A percentile compares a stretch with the other conserved stretches of the same genome.
phyloP scores from a whole-genome alignment of 2,329 filamentous ascomycete species.

The Penicillium thymicola region DNA sequence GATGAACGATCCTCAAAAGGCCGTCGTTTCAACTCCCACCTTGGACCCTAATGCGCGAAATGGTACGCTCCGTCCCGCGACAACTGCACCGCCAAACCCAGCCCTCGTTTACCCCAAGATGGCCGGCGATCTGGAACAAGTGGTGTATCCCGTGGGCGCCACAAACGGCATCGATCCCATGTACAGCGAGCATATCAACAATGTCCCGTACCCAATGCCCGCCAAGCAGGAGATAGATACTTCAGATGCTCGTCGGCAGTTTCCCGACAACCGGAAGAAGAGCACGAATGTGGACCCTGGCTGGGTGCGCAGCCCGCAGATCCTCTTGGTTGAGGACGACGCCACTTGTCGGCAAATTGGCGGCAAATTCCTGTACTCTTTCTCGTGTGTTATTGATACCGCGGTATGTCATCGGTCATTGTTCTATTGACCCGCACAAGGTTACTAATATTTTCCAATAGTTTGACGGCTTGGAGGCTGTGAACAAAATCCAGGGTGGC shows the following conservation, averaged over 20 bases:
- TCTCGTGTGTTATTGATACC: conserved; percentile 61
- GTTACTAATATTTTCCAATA: conserved; percentile 36
- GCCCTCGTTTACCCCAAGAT: conserved; percentile 51
- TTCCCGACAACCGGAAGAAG: conserved; percentile 57
- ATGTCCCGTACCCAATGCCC: conserved; percentile 81
- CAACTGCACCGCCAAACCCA: conserved; percentile 47
- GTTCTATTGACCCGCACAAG: background rate
- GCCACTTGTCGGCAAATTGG: conserved; percentile 65
- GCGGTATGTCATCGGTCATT: conserved; percentile 49
- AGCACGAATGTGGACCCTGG: conserved; percentile 60
- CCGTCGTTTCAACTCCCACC: conserved; percentile 56
- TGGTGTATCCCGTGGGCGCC: conserved; percentile 88
- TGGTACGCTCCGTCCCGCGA: conserved; percentile 42
- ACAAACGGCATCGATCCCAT: conserved; percentile 93
- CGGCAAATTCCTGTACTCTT: conserved; percentile 64
- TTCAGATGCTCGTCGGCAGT: conserved; percentile 46
- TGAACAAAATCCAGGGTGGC: conserved; percentile 72
- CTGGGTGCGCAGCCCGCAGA: conserved; percentile 68
- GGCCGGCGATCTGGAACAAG: conserved; percentile 60
- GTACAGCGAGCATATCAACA: conserved; percentile 89
- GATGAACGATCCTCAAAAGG: conserved; percentile 58
- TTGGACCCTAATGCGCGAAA: conserved; percentile 51
- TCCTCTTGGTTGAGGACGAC: conserved; percentile 85
- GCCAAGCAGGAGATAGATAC: conserved; percentile 57
- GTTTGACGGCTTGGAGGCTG: conserved; percentile 85